phyloP scores from a whole-genome alignment of 176 grass and related monocot genomes.

The Avena atlantica region DNA sequence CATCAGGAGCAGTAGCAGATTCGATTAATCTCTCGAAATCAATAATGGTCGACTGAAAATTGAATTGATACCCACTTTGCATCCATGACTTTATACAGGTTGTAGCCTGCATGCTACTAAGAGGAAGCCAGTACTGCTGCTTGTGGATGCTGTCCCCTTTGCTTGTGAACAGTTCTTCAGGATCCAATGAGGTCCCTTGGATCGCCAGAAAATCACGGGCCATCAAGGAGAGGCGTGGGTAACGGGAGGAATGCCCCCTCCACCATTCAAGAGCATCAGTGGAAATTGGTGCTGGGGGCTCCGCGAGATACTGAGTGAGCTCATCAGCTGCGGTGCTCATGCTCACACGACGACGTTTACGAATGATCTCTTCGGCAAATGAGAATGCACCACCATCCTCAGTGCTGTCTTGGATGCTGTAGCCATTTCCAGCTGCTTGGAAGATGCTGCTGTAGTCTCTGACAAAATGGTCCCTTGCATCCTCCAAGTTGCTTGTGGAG shows the following conservation, averaged over 20 bases:
- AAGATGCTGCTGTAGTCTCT: conserved; percentile 81
- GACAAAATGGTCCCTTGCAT: conserved; percentile 75
- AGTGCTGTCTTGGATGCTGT: conserved; percentile 43
- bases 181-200: conserved; percentile 79
- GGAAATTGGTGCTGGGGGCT: conserved; percentile 73
- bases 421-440: conserved; percentile 56
- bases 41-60: conserved; percentile 62
- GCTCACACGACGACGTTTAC: conserved; percentile 70
- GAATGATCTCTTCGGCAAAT: conserved; percentile 94
- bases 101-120: conserved; percentile 59
- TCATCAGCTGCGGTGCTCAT: conserved; percentile 75
- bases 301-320: conserved; percentile 77
- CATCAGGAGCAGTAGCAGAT: conserved; percentile 43
- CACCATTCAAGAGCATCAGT: conserved; percentile 89
- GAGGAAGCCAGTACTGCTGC: conserved; percentile 75
- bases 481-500: conserved; percentile 73
- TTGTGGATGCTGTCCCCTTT: conserved; percentile 75
- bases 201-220: conserved; percentile 90
- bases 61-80: conserved; percentile 77
- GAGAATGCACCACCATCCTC: conserved; percentile 69
- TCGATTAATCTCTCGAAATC: conserved; percentile 75
- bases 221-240: conserved; percentile 86
- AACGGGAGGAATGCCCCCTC: conserved; percentile 76
- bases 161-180: conserved; percentile 84
- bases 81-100: conserved; percentile 87